Conservation (phyloP, 2,329 filamentous ascomycete genomes). For the Drechslerella coelobrocha region DNA sequence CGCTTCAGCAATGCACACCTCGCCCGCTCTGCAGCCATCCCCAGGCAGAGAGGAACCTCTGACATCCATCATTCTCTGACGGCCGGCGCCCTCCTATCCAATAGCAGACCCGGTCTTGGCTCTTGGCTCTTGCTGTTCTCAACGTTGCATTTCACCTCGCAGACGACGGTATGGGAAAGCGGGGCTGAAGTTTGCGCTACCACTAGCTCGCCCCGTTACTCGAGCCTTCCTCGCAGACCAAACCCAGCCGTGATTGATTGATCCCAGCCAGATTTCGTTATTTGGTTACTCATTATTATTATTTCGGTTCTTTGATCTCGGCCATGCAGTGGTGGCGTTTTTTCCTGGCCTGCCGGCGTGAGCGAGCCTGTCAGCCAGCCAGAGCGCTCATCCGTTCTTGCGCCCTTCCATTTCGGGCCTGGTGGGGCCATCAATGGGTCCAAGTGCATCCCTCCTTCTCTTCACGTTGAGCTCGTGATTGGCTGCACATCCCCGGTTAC, state of each 20-base stretch:
- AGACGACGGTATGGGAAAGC: constrained; percentile 37
- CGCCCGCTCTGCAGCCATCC: neutral
- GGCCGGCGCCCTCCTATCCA: constrained; percentile 25
- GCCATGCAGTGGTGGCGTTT: constrained; percentile 41
- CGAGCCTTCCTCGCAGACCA: constrained; percentile 5
- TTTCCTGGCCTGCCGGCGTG: constrained; percentile 22
- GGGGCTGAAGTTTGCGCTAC: constrained; percentile 40
- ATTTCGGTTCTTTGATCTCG: constrained; percentile 40
- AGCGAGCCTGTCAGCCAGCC: constrained; percentile 46
- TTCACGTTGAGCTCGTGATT: constrained; percentile 51
- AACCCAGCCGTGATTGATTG: constrained; percentile 13
- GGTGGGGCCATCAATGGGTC: constrained; percentile 46
- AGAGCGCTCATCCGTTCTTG: constrained; percentile 31
- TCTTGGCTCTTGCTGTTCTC: constrained; percentile 17
- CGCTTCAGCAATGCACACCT: constrained; percentile 20
- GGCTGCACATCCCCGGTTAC: constrained; percentile 46
- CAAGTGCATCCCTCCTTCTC: constrained; percentile 45
- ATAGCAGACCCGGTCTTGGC: neutral
- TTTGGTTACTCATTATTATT: neutral
- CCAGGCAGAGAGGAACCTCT: too few relatives aligned
- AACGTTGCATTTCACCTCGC: constrained; percentile 23
- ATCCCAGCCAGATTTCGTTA: constrained; percentile 33
- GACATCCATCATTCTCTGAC: too few relatives aligned
- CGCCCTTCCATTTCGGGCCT: constrained; percentile 48
- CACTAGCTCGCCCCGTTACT: neutral